Evolutionary conservation across 78 protist species (phyloP), one percentile per base, ranked within the genome.

Genomic region (Parvularia atlantis): DNA sequence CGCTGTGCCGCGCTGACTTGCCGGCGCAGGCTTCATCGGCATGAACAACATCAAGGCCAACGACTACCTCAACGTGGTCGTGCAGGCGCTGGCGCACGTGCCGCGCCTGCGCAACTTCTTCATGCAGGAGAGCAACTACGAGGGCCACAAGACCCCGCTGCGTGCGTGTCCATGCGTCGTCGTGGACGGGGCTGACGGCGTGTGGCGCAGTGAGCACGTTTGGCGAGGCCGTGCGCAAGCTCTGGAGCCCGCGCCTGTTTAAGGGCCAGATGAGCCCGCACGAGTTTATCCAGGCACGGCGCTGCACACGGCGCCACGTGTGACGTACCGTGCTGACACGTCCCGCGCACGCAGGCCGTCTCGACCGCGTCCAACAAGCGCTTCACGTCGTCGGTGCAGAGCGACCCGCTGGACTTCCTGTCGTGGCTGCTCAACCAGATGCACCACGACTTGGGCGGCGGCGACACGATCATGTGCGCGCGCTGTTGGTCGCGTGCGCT

Each of bases 1-100:
- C 10, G 48, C 48, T 43, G 48, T 43, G 48, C 10, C 48, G 48
- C 48, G 22, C 5, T 43, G 22, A 11, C 48, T 11, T 43, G 48
- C 10, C 5, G 22, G 5, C 0, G 33, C 90, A 6, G 98, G 99
- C 33, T 46, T 84, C 6, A 78, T 95, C 52, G 99, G 99, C 9
- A 61, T 95, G 33, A 94, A 95, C 80, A 93, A 93, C 77, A 77
- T 95, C 62, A 77, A 82, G 58, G 37, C n/a, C 54, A 95, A 86
- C 13, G 91, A 90, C 39, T 87, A 68, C 71, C 14, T 95, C 36
- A 95, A 91, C 76, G 97, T 87, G 40, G 69, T 87, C n/a, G 37
- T 95, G 3, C 97, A 95, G 72, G 65, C 86, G 20, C 81, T 95
- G 26, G 43, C 71, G 6, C 86, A 72, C 73, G 77, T 91, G 20